phyloP scores from a whole-genome alignment of 495 filamentous ascomycete genomes.

The Hypoxylon lenormandii region DNA sequence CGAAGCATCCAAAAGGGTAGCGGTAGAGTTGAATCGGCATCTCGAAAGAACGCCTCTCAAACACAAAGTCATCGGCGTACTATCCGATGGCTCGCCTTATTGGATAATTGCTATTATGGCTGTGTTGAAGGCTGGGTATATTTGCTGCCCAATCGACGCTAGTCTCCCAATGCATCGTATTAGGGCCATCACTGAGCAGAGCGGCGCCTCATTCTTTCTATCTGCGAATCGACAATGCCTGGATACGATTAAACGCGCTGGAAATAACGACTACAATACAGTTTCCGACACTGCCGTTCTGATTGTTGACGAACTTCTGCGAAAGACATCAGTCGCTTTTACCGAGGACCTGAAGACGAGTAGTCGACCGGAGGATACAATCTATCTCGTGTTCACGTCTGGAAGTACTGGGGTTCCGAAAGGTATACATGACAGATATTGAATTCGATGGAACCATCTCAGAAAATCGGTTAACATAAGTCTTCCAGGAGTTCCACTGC shows the following conservation, averaged over 20 bases:
- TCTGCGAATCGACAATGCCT: slow-evolving; percentile 4
- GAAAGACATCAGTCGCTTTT: neutral
- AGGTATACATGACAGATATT: slow-evolving; percentile 18
- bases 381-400: slow-evolving; percentile 47
- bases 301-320: slow-evolving; percentile 6
- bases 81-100: slow-evolving; percentile 45
- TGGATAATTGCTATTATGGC: slow-evolving; percentile 50
- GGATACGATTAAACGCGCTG: neutral
- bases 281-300: slow-evolving; percentile 1
- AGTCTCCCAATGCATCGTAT: slow-evolving; percentile 34
- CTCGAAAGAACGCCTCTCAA: neutral
- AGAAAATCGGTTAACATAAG: neutral
- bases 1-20: slow-evolving; percentile 13
- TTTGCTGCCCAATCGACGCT: slow-evolving; percentile 48
- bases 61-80: slow-evolving; percentile 36
- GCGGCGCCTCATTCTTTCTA: slow-evolving; percentile 22
- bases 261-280: neutral
- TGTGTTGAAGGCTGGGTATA: slow-evolving; percentile 43
- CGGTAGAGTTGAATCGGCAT: slow-evolving; percentile 1
- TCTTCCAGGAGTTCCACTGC: neutral
- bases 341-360: slow-evolving; percentile 2
- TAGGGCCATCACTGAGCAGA: slow-evolving; percentile 18
- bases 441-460: neutral
- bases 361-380: slow-evolving; percentile 12
- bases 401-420: slow-evolving; percentile 46